Evolutionary conservation across 2,329 filamentous ascomycete species (phyloP).

Genomic region (Aspergillus ibericus): DNA sequence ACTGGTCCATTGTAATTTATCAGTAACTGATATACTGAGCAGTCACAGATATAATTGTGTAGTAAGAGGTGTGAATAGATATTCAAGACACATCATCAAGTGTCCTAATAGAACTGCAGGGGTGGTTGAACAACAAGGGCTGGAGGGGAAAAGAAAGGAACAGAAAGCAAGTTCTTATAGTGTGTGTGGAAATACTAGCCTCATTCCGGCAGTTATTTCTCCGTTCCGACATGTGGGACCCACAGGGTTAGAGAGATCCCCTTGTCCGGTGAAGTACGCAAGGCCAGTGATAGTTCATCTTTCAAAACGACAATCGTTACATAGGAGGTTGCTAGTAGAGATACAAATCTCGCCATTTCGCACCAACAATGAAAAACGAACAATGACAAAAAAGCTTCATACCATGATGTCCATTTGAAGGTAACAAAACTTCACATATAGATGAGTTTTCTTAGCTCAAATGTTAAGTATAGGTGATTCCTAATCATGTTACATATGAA

Average conservation of each 20-base stretch:
- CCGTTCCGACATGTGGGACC: conserved; percentile 14
- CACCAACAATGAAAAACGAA: too few species aligned
- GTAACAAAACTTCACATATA: too few species aligned
- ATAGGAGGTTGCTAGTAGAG: too few species aligned
- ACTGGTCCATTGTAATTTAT: conserved; percentile 54
- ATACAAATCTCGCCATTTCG: too few species aligned
- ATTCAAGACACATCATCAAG: conserved; percentile 12
- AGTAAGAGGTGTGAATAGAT: not conserved
- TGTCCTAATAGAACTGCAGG: not conserved
- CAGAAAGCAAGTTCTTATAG: conserved; percentile 2
- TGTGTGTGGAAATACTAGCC: conserved; percentile 19
- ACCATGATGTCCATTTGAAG: too few species aligned
- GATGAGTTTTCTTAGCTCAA: too few species aligned
- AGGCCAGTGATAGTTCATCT: too few species aligned
- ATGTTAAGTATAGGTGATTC: too few species aligned
- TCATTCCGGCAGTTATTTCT: conserved; percentile 11
- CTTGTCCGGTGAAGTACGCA: too few species aligned
- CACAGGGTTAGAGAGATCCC: not conserved
- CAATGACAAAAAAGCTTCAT: too few species aligned
- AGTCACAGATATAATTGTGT: not conserved
- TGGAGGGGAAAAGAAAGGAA: not conserved
- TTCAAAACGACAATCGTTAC: too few species aligned
- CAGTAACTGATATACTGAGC: conserved; percentile 1
- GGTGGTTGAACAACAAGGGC: not conserved
- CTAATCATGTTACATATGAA: too few species aligned